These are phyloP conservation scores for Pleurotus cornucopiae DNA, from an alignment of 768 basidiomycete genomes.

Conservation along the genomic window DNA sequence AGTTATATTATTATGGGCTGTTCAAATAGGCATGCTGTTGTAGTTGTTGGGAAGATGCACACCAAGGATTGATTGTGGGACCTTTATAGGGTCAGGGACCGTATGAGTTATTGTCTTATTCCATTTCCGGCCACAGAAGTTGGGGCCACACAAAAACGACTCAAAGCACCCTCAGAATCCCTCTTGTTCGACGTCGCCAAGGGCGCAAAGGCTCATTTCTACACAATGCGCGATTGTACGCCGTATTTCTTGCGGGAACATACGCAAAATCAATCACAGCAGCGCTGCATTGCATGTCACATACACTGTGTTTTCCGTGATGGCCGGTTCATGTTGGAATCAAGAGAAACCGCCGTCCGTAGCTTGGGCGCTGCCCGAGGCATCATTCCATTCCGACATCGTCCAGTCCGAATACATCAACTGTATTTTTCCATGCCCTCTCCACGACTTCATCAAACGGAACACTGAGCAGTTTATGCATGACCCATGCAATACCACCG, in stretches of 20 bases:
- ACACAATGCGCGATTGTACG: no score
- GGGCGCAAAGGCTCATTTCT: no score
- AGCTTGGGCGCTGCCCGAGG: no score
- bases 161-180: not conserved
- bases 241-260: no score
- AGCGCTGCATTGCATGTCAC: no score
- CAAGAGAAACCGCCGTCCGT: no score
- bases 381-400: not conserved
- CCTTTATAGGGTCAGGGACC: not conserved
- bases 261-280: no score
- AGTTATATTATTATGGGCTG: not conserved
- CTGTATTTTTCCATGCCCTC: slow-evolving; percentile 60
- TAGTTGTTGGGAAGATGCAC: slow-evolving; percentile 3
- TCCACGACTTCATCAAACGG: slow-evolving; percentile 53
- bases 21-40: slow-evolving; percentile 1
- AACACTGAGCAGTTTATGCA: slow-evolving; percentile 42
- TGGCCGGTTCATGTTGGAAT: no score
- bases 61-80: not conserved
- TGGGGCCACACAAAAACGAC: not conserved
- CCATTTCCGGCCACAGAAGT: not conserved
- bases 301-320: no score
- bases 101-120: slow-evolving; percentile 9
- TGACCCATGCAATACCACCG: slow-evolving; percentile 71
- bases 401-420: slow-evolving; percentile 49
- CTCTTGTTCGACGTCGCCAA: no score